Base-by-base conservation (phyloP, 148 eudicot species). In the Arbutus unedo region DNA sequence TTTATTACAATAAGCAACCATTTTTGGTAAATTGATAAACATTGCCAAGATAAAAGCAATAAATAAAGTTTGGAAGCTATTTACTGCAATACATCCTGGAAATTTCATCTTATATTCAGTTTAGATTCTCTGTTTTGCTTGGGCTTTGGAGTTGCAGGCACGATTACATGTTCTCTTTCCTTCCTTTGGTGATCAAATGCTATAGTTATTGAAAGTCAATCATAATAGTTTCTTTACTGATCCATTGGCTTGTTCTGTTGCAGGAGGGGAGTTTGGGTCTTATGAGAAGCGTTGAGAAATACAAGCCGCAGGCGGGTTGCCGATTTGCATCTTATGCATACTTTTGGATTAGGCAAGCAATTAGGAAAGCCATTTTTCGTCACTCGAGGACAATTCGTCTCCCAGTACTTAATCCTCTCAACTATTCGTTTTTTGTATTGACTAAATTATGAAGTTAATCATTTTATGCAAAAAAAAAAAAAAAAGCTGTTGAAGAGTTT, bases 211-310 rank as follows among this genome's bases (percentile, higher is more conserved):
- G 47, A 41, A 48, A 78, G 59, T 81, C 77, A 45, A 56, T 19
- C 13, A 25, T 4, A 25, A 21, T 45, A 16, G 55, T 64, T 51
- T 68, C 68, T 43, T 76, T 62, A 19, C 59, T 81, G 77, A 55
- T 83, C 10, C 38, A 23, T 66, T 72, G 76, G 66, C 50, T 51
- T 56, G 31, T 83, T 83, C 72, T 87, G 71, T 83, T 91, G 83
- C 88, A 97, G 99, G 98, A 88, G 78, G 99, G 99, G 83, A 93
- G 99, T 88, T 87, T 82, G 91, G 99, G 99, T 18, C 93, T 97
- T 3, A 93, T 97, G 93, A 90, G 78, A 88, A 93, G 97, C 87
- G 92, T 97, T 41, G 92, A 92, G 86, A 97, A 93, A 86, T 97
- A 90, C 89, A 94, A 91, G 83, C 94, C 94, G 56, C 96, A 87